A percentile compares a stretch with the other conserved stretches of the same genome.
Conservation (phyloP, 352 stramenopile species). For the Pythium brassicae region DNA sequence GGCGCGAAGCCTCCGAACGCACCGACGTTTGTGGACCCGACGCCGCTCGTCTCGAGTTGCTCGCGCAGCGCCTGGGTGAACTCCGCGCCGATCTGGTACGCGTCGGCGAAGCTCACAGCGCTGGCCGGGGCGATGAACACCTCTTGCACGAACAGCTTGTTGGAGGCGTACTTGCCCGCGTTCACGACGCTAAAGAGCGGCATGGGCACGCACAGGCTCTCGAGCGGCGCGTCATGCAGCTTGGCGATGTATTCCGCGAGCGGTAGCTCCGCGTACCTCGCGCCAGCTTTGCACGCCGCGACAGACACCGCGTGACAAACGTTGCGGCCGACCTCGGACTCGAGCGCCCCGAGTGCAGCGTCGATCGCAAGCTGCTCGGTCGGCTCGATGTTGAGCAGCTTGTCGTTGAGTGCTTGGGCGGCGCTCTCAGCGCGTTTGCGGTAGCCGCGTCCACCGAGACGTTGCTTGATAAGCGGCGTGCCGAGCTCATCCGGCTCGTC, state of each 20-base stretch:
- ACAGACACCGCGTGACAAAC: constrained; percentile 58
- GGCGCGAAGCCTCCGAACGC: constrained; percentile 57
- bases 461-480: constrained; percentile 30
- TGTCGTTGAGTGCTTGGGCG: constrained; percentile 32
- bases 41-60: constrained; percentile 44
- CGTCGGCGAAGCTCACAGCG: constrained; percentile 52
- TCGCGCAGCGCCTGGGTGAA: constrained; percentile 33
- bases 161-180: constrained; percentile 52
- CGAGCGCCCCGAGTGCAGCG: constrained; percentile 26
- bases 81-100: constrained; percentile 49
- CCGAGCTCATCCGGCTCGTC: constrained; percentile 30
- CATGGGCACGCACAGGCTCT: constrained; percentile 58
- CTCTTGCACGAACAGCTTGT: constrained; percentile 67
- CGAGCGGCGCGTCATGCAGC: constrained; percentile 35
- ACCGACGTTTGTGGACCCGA: constrained; percentile 58
- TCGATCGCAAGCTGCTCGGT: constrained; percentile 46
- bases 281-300: constrained; percentile 56
- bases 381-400: constrained; percentile 36
- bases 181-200: constrained; percentile 74
- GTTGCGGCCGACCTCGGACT: constrained; percentile 45
- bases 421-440: constrained; percentile 24
- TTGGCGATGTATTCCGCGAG: constrained; percentile 51
- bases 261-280: constrained; percentile 47
- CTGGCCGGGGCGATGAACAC: constrained; percentile 51
- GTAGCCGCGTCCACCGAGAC: constrained; percentile 37